Percentiles rank a stretch among this genome's conserved stretches.
These are phyloP conservation scores for Licmophora abbreviata DNA, from an alignment of 108 stramenopile species.

Conservation along the genomic window DNA sequence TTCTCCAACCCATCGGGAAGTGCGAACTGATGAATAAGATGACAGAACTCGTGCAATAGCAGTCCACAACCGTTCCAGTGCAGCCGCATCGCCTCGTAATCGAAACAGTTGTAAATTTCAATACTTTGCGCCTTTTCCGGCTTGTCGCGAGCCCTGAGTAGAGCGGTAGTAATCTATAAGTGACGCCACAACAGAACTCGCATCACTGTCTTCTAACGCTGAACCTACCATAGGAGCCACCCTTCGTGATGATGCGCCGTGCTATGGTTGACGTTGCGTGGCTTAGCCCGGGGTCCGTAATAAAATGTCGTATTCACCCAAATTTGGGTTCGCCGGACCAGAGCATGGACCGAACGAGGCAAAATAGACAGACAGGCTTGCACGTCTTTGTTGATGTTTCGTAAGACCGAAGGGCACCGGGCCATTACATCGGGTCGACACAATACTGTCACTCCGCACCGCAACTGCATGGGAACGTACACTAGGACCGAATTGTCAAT, in stretches of 20 bases:
- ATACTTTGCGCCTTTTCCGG: slow-evolving; percentile 59
- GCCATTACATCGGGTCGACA: slow-evolving; percentile 51
- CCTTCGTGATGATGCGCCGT: slow-evolving; percentile 65
- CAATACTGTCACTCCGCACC: slow-evolving; percentile 40
- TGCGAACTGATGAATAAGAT: slow-evolving; percentile 69
- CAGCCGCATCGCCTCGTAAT: slow-evolving; percentile 58
- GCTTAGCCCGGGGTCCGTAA: slow-evolving; percentile 47
- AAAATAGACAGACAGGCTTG: slow-evolving; percentile 36
- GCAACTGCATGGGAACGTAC: slow-evolving; percentile 44
- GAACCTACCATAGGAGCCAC: slow-evolving; percentile 53
- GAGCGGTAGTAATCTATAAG: too few relatives aligned
- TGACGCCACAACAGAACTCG: background rate
- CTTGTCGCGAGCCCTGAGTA: slow-evolving; percentile 38
- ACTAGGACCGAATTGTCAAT: slow-evolving; percentile 56
- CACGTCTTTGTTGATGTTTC: slow-evolving; percentile 53
- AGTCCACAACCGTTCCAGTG: slow-evolving; percentile 82
- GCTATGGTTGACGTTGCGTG: slow-evolving; percentile 43
- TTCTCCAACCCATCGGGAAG: slow-evolving; percentile 60
- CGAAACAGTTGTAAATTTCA: slow-evolving; percentile 69
- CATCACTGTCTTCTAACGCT: background rate
- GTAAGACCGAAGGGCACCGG: slow-evolving; percentile 39
- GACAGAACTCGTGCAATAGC: slow-evolving; percentile 77
- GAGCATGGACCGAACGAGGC: slow-evolving; percentile 40
- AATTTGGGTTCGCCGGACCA: slow-evolving; percentile 57
- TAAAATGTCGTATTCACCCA: slow-evolving; percentile 65